These are phyloP conservation scores for Boletus subparvulus DNA, from an alignment of 768 basidiomycete genomes.

Conservation along the genomic window DNA sequence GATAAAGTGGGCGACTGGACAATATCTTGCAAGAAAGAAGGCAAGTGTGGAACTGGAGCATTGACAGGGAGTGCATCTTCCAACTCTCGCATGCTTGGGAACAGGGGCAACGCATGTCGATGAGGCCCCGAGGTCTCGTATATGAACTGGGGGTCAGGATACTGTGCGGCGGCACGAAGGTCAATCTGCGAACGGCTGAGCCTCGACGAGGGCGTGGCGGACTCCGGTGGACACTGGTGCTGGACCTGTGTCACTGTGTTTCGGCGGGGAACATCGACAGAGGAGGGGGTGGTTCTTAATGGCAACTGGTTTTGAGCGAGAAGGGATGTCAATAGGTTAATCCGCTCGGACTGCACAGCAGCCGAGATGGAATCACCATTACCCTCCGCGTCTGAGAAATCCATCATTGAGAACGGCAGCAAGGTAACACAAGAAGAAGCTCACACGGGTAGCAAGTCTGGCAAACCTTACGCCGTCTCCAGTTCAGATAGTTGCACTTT, in stretches of 20 bases:
- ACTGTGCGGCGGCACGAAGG: conserved; percentile 40
- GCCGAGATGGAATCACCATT: conserved; percentile 86
- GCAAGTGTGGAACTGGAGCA: conserved; percentile 57
- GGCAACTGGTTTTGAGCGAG: conserved; percentile 55
- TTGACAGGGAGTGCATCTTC: conserved; percentile 23
- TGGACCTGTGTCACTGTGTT: conserved; percentile 50
- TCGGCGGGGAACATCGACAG: conserved; percentile 33
- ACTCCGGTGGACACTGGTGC: conserved; percentile 39
- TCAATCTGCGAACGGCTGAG: conserved; percentile 52
- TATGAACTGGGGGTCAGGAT: conserved; percentile 51
- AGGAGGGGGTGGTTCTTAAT: conserved; percentile 17
- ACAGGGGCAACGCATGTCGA: conserved; percentile 42
- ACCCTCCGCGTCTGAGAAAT: conserved; percentile 69
- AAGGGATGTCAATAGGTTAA: conserved; percentile 74
- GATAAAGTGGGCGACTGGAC: conserved; percentile 67
- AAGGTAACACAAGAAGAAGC: conserved; percentile 29
- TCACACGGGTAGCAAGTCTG: conserved; percentile 84
- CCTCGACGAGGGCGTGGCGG: conserved; percentile 34
- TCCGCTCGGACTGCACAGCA: conserved; percentile 82
- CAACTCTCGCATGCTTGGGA: conserved; percentile 30
- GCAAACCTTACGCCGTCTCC: conserved; percentile 85
- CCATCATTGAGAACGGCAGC: conserved; percentile 9
- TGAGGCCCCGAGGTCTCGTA: conserved; percentile 62
- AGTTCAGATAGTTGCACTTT: conserved; percentile 86
- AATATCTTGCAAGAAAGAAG: conserved; percentile 75